Evolutionary conservation across 23 red algal genomes (phyloP), one percentile per base, ranked within the genome.

Genomic region (Agarophyton chilense): DNA sequence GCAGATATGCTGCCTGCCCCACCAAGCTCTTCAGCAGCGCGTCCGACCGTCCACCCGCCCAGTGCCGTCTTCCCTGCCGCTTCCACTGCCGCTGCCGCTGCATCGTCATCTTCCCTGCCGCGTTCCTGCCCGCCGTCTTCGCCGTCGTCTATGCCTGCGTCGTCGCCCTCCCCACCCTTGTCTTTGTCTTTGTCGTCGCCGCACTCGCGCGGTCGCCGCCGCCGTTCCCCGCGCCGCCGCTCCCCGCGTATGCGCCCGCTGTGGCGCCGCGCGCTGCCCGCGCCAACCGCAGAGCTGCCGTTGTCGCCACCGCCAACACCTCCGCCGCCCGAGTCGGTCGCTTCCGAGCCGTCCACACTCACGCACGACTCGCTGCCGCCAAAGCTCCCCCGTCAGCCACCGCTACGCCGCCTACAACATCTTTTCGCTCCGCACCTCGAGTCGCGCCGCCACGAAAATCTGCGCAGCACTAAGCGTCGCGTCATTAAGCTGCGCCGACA

Each of bases 401-500:
- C 68, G 0, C 36, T 74, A 1, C 39, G 68, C 5, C 13, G 68
- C 19, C 43, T 74, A 14, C 68, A 74, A 2, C 68, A 74, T 18
- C 32, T 47, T 11, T 47, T 74, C 19, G 45, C 41, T 6, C 43
- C 68, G n/a, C 68, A 74, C 21, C 25, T 21, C 54, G 85, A 77
- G 31, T 46, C 47, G 8, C 44, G 85, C 2, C 71, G 52, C 26
- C 63, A 79, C 24, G 85, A 89, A 53, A 89, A 89, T 53, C 68
- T 89, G 22, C 67, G 85, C 41, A 89, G 85, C 53, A 61, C 67
- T n/a, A 92, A 92, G 71, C 78, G 77, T 0, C 78, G 89, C 33
- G 89, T 92, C 16, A 68, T 92, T 16, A 78, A 84, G 67, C 32
- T 95, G 42, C 46, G 88, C 40, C 76, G 84, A 11, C 93, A 88